Conservation (phyloP, 768 basidiomycete genomes). For the Podaxis carcinomalis region DNA sequence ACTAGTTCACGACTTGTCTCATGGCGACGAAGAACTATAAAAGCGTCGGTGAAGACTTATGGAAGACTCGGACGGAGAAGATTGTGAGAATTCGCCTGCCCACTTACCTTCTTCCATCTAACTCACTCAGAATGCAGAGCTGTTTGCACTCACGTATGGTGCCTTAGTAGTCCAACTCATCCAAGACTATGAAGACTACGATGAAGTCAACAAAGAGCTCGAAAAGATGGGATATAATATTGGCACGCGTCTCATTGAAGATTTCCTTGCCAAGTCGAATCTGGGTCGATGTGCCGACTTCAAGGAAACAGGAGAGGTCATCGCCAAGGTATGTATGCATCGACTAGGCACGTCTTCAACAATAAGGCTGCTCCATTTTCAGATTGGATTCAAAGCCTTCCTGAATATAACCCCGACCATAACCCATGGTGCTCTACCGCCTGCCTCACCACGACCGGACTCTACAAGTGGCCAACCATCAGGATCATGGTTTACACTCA, state of each 20-base stretch:
- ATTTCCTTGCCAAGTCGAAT: conserved; percentile 92
- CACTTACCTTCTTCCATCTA: conserved; percentile 13
- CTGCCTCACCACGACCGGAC: conserved; percentile 37
- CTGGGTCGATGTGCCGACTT: conserved; percentile 92
- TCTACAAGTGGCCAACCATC: conserved; percentile 39
- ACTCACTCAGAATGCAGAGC: conserved; percentile 81
- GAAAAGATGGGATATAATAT: conserved; percentile 99
- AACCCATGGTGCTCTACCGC: conserved; percentile 58
- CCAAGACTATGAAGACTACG: conserved; percentile 98
- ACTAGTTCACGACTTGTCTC: background rate
- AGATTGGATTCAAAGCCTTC: conserved; percentile 99
- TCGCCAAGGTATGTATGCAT: conserved; percentile 67
- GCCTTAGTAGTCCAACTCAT: conserved; percentile 97
- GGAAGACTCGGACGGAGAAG: conserved; percentile 94
- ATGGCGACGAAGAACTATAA: conserved; percentile 87
- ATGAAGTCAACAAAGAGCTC: conserved; percentile 91
- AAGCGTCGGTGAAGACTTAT: conserved; percentile 88
- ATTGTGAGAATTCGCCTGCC: conserved; percentile 52
- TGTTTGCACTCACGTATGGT: conserved; percentile 96
- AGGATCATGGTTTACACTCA: conserved; percentile 73
- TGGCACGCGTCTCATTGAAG: conserved; percentile 92
- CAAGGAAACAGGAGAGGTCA: conserved; percentile 90
- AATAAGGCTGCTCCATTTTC: background rate
- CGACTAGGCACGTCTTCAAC: background rate
- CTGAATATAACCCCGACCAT: conserved; percentile 87